Conservation (phyloP, 441 rosid species). For the Capsella rubella region DNA sequence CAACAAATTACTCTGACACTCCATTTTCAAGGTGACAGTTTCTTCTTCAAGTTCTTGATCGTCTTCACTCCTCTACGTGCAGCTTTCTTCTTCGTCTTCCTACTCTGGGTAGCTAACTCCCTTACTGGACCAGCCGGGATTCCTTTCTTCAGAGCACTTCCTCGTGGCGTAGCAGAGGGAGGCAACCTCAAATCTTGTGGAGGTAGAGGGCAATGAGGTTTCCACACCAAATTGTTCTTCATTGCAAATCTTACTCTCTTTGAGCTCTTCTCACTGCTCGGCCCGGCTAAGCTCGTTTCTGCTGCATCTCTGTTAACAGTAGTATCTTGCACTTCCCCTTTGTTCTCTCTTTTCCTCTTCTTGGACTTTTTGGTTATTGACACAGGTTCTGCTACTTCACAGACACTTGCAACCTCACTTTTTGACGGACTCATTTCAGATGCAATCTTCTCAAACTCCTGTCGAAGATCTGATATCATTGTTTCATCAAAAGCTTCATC, state of each 20-base stretch:
- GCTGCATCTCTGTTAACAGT: conserved; percentile 46
- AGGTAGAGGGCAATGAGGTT: conserved; percentile 91
- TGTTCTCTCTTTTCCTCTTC: conserved; percentile 81
- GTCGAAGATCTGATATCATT: conserved; percentile 79
- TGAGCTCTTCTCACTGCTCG: conserved; percentile 65
- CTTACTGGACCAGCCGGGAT: conserved; percentile 85
- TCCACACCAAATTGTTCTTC: conserved; percentile 94
- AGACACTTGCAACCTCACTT: conserved; percentile 53
- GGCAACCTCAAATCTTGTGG: conserved; percentile 91
- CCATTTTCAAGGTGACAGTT: conserved; percentile 43
- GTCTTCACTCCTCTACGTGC: conserved; percentile 59
- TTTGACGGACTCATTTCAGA: conserved; percentile 61
- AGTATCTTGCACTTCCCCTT: conserved; percentile 44
- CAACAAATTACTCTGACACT: conserved; percentile 13
- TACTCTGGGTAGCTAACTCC: conserved; percentile 59
- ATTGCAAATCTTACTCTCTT: conserved; percentile 89
- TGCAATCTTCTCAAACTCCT: conserved; percentile 92
- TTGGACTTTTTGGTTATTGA: conserved; percentile 50
- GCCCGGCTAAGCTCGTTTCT: conserved; percentile 48
- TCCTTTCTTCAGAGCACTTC: conserved; percentile 97
- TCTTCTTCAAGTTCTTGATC: conserved; percentile 64
- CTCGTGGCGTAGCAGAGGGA: conserved; percentile 93
- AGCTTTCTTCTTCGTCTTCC: conserved; percentile 63
- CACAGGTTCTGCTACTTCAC: conserved; percentile 50
- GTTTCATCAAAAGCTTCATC: conserved; percentile 40